Evolutionary conservation across 495 filamentous ascomycete species (phyloP).

Genomic region (Friedmanniomyces endolithicus): DNA sequence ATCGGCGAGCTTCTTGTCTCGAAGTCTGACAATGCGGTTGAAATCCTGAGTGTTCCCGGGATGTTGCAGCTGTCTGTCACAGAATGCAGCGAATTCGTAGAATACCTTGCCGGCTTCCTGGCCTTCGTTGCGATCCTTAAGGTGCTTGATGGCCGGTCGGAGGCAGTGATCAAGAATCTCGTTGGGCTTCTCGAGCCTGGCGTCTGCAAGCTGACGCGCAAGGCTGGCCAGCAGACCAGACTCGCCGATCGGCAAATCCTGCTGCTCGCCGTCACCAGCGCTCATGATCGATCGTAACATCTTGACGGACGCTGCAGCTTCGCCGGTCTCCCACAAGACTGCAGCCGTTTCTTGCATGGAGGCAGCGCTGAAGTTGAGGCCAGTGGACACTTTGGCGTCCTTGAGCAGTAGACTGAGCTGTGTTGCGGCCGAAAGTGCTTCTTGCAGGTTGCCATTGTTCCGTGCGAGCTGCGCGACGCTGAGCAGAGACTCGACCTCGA

Average conservation of each 20-base stretch:
- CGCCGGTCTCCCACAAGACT: slow-evolving; percentile 89
- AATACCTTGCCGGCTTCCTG: slow-evolving; percentile 76
- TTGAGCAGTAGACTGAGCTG: slow-evolving; percentile 61
- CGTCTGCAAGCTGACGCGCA: slow-evolving; percentile 79
- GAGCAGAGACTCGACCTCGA: slow-evolving; percentile 63
- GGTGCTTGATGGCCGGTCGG: slow-evolving; percentile 64
- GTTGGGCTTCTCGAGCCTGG: slow-evolving; percentile 84
- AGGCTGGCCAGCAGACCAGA: slow-evolving; percentile 76
- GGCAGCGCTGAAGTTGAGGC: slow-evolving; percentile 61
- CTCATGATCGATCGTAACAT: slow-evolving; percentile 67
- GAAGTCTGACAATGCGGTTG: slow-evolving; percentile 63
- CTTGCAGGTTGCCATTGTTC: slow-evolving; percentile 67
- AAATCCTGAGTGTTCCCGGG: slow-evolving; percentile 75
- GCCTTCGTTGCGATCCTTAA: slow-evolving; percentile 55
- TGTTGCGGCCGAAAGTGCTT: slow-evolving; percentile 71
- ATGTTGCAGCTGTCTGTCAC: slow-evolving; percentile 82
- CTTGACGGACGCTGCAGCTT: slow-evolving; percentile 77
- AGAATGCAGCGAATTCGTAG: slow-evolving; percentile 89
- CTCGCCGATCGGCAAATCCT: slow-evolving; percentile 59
- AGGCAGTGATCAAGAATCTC: slow-evolving; percentile 76
- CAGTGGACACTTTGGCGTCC: slow-evolving; percentile 46
- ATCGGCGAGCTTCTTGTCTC: slow-evolving; percentile 68
- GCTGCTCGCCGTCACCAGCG: slow-evolving; percentile 49
- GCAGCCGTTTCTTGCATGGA: slow-evolving; percentile 69
- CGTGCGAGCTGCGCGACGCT: slow-evolving; percentile 61